These are phyloP conservation scores for Zelonia costaricensis DNA, from an alignment of 208 protist genomes.

Conservation along the genomic window DNA sequence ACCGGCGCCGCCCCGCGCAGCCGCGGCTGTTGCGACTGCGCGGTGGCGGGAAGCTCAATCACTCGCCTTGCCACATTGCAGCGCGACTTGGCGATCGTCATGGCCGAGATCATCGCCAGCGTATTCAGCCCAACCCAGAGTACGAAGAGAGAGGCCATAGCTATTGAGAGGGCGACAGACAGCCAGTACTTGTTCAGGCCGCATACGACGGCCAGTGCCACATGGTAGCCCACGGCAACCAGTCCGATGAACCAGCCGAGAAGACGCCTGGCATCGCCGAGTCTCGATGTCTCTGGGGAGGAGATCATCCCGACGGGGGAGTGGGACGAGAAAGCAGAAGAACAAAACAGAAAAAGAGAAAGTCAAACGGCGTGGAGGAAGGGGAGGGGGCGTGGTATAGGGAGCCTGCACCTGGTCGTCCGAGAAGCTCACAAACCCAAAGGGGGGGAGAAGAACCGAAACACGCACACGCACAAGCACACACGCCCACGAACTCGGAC, in stretches of 20 bases:
- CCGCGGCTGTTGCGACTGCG: not conserved
- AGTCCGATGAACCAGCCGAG: constrained; percentile 26
- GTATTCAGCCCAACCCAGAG: constrained; percentile 20
- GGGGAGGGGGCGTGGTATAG: no score
- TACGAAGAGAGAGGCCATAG: constrained; percentile 9
- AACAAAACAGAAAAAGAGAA: not conserved
- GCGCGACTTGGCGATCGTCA: not conserved
- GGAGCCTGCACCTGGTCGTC: no score
- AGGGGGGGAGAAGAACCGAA: no score
- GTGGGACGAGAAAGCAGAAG: not conserved
- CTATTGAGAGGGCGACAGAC: constrained; percentile 26
- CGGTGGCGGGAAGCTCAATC: not conserved
- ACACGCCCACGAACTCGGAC: no score
- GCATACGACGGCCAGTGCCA: constrained; percentile 33
- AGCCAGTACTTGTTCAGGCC: constrained; percentile 34
- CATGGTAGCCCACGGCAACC: constrained; percentile 38
- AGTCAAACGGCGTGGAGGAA: no score
- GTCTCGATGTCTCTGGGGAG: not conserved
- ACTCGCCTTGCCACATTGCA: no score
- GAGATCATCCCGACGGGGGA: not conserved
- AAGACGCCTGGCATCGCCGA: constrained; percentile 5
- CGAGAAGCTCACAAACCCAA: no score
- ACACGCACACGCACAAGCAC: no score
- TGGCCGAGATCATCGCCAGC: constrained; percentile 9
- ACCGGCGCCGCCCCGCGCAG: not conserved